Base-by-base conservation (phyloP, 306 rosid species). In the Carpinus fangiana region DNA sequence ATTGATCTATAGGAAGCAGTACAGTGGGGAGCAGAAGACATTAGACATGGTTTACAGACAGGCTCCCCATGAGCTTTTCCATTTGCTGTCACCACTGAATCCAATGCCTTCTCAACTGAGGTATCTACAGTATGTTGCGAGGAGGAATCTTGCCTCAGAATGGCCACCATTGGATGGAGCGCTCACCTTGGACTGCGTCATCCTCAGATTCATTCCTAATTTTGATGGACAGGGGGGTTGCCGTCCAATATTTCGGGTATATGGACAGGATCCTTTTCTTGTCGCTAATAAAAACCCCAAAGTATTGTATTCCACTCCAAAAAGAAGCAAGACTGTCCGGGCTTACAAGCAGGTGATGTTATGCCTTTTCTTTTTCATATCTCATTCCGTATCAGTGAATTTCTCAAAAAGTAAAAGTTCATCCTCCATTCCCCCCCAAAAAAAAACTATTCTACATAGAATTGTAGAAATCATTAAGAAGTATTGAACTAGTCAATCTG, bases 81-180 rank as follows among this genome's bases (percentile, higher is more conserved):
- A 90, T 65, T 77, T 92, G 76, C 53, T 92, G 77, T 84, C 95
- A 7, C 87, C 97, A 1, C 73, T 94, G 78, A 90, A 88, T 84
- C 98, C 98, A 0, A 68, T 89, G 36, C 97, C 98, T 88, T 92
- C 97, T 47, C 98, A 94, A 79, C 76, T 87, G 82, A 86, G 98
- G 89, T 94, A 92, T 84, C 84, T 94, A 75, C 97, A 89, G 86
- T 94, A 94, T 75, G 81, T 94, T 45, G 89, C 95, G 0, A 88
- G 96, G 92, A 90, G 98, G 87, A 92, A 89, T 83, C 93, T 94
- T 71, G 89, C 91, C 79, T 43, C 88, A 51, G 95, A 94, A 73
- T 94, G 98, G 98, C 98, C 98, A 73, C 98, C 98, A 0, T 78
- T 87, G 73, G 96, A 94, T 84, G 84, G 98, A 89, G 89, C 90